Base-by-base conservation (phyloP, 228 moss, liverwort and hornwort genomes). In the Sphagnum magellanicum region DNA sequence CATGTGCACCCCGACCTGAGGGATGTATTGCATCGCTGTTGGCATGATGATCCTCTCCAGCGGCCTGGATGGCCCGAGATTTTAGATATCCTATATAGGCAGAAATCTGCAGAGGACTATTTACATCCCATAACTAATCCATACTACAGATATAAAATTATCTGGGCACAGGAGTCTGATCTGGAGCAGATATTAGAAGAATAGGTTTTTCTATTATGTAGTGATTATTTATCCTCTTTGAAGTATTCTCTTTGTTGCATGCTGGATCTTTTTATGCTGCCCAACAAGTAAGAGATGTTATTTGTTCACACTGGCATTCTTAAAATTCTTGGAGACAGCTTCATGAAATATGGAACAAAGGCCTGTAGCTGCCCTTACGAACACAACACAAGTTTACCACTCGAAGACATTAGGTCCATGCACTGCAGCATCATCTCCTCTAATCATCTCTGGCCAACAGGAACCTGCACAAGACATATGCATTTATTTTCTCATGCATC, bases 391-490 rank as follows among this genome's bases (percentile, higher is more conserved):
- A 6, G 16, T 61, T 13, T 16, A 16, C 12, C 61, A 61, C 61
- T 8, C 61, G 15, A 13, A 16, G 7, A 16, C 8, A 16, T 16
- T 6, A 8, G 47, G 8, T 61, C 5, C 32, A 61, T 16, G 17
- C 47, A 46, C 17, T 17, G 32, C 17, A 17, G 17, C 17, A 17
- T 17, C 17, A 17, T 17, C 17, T 17, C 16, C 16, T 8, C 61
- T 46, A 15, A 16, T 46, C n/a, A 61, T 16, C 15, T 13, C 15
- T 16, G 61, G 47, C 47, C 17, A 17, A 4, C 32, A 61, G 47
- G 61, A 46, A 16, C 32, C 61, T 16, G 61, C 61, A 61, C 47
- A 61, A 46, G 17, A 61, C 61, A 61, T 61, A 61, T 61, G 61
- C 61, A 61, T 17, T 8, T 61, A 61, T 61, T 61, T 61, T 61